Evolutionary conservation across 169 alveolate species (phyloP).

Genomic region (Eimeria acervulina): DNA sequence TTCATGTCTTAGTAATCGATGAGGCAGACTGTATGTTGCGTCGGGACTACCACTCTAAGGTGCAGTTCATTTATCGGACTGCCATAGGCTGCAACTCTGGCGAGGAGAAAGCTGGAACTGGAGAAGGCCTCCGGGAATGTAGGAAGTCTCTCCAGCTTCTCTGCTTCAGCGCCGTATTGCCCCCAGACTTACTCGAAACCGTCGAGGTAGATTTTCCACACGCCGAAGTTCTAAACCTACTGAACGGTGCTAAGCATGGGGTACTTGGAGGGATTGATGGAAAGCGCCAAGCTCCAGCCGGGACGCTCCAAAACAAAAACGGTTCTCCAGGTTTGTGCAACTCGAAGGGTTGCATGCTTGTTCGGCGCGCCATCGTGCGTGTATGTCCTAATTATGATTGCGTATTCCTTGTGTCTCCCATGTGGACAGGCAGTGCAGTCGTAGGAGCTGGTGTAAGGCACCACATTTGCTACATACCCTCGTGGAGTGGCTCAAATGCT

Average conservation of each 20-base stretch:
- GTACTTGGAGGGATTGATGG: not conserved
- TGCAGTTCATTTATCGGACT: not conserved
- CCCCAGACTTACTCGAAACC: not conserved
- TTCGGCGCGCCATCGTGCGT: not conserved
- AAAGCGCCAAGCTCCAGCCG: not conserved
- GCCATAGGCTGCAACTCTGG: slow-evolving; percentile 7
- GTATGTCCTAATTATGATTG: not conserved
- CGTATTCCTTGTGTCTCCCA: not conserved
- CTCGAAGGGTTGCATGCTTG: not conserved
- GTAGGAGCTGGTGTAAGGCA: slow-evolving; percentile 66
- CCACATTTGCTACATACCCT: slow-evolving; percentile 43
- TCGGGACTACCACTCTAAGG: slow-evolving; percentile 77
- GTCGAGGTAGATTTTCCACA: slow-evolving; percentile 48
- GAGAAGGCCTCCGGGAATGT: not conserved
- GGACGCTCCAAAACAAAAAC: not conserved
- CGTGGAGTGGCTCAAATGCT: not conserved
- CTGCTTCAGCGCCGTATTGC: slow-evolving; percentile 62
- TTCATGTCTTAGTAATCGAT: slow-evolving; percentile 64
- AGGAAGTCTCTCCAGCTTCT: slow-evolving; percentile 16
- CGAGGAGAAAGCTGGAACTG: not conserved
- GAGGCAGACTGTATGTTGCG: slow-evolving; percentile 80
- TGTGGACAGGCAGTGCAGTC: slow-evolving; percentile 55
- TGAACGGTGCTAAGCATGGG: not conserved
- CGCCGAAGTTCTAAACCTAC: slow-evolving; percentile 37
- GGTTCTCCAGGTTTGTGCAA: slow-evolving; percentile 5